Evolutionary conservation across 768 basidiomycete genomes (phyloP).

Genomic region (Mycena filopes): DNA sequence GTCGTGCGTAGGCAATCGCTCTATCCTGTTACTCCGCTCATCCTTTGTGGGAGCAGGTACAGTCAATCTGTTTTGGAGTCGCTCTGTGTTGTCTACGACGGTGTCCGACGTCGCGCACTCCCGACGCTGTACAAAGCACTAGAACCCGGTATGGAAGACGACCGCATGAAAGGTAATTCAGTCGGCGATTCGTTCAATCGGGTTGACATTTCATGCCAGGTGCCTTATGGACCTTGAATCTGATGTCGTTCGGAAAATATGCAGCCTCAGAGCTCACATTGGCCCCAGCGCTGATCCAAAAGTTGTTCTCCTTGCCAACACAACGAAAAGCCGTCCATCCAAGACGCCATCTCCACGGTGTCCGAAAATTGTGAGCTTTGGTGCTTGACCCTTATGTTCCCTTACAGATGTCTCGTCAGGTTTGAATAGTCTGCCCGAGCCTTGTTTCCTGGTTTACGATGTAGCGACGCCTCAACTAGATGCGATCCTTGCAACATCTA

Average conservation of each 20-base stretch:
- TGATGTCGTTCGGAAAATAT: constrained; percentile 69
- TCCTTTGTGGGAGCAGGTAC: constrained; percentile 41
- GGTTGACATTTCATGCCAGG: constrained; percentile 40
- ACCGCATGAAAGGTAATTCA: constrained; percentile 81
- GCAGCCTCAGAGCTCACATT: constrained; percentile 73
- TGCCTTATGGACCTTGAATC: constrained; percentile 81
- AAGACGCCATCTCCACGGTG: constrained; percentile 72
- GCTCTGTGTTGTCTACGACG: constrained; percentile 72
- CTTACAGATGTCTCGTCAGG: constrained; percentile 48
- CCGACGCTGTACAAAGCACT: constrained; percentile 68
- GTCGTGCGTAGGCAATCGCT: constrained; percentile 46
- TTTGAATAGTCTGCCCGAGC: constrained; percentile 70
- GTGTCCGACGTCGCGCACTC: constrained; percentile 70
- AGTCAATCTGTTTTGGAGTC: constrained; percentile 62
- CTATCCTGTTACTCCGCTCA: constrained; percentile 36
- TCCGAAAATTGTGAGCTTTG: constrained; percentile 65
- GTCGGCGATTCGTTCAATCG: not conserved
- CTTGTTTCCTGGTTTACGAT: constrained; percentile 65
- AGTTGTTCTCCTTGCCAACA: constrained; percentile 79
- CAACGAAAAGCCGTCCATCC: constrained; percentile 90
- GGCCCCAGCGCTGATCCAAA: constrained; percentile 65
- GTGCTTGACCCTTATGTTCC: constrained; percentile 19
- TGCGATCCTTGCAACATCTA: constrained; percentile 49
- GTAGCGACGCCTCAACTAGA: constrained; percentile 57
- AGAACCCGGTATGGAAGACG: constrained; percentile 80